A percentile compares a stretch with the other conserved stretches of the same genome.
Conservation (phyloP, 345 rosid genomes). For the Eucalyptus albens region DNA sequence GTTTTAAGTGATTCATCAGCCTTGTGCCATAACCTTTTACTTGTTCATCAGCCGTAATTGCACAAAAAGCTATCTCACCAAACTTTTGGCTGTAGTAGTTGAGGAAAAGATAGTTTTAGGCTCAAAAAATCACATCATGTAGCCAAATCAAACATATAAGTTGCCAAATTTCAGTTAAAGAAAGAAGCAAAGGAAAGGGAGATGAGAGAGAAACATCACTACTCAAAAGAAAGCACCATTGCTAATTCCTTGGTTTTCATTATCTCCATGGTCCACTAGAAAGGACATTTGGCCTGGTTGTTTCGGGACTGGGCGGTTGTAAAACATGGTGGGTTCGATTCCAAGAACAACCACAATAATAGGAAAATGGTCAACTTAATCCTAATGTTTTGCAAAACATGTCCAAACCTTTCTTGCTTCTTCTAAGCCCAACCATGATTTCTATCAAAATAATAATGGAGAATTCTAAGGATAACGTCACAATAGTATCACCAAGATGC, state of each 20-base stretch:
- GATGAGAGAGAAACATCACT: not conserved
- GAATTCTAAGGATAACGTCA: not conserved
- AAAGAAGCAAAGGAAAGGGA: not conserved
- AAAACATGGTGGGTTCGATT: not conserved
- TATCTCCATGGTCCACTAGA: not conserved
- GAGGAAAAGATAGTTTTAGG: not conserved
- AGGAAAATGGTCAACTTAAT: not conserved
- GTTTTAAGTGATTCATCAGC: conserved; percentile 98
- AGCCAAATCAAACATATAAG: not conserved
- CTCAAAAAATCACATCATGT: not conserved
- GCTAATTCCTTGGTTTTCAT: not conserved
- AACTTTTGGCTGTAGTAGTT: conserved; percentile 66
- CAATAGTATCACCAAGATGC: not conserved
- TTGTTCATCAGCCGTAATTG: conserved; percentile 99
- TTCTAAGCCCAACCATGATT: not conserved
- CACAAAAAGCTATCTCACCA: conserved; percentile 99
- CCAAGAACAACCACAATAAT: not conserved
- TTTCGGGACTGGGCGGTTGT: not conserved
- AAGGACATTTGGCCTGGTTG: not conserved
- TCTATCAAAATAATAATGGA: not conserved
- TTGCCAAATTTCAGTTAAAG: not conserved
- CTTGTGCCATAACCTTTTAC: conserved; percentile 99
- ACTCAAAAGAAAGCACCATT: not conserved
- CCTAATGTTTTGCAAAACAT: not conserved
- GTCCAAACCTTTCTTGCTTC: not conserved